Evolutionary conservation across 2,329 filamentous ascomycete species (phyloP).

Genomic region (Aspergillus latus): DNA sequence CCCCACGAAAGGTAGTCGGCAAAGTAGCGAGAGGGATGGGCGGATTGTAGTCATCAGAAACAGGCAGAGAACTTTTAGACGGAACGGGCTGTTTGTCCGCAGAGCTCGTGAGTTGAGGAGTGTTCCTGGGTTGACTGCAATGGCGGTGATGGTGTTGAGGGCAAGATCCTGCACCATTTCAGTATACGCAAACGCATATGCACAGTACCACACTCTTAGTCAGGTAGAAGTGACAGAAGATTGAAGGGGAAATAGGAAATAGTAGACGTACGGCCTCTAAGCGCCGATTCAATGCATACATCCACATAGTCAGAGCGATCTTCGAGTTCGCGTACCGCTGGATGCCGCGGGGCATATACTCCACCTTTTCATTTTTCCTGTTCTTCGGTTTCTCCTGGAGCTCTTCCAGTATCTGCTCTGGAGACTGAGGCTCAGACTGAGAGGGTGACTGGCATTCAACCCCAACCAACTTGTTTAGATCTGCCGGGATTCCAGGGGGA

Average conservation of each 20-base stretch:
- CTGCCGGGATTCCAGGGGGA: constrained; percentile 1
- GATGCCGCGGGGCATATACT: constrained; percentile 2
- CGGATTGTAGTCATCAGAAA: background rate
- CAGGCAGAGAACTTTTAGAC: background rate
- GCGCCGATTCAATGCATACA: constrained; percentile 13
- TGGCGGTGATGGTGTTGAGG: constrained; percentile 3
- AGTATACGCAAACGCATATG: no score
- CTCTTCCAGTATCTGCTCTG: constrained; percentile 1
- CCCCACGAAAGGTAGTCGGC: background rate
- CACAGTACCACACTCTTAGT: background rate
- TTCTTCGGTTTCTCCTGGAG: constrained; percentile 2
- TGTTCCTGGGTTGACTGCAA: constrained; percentile 8
- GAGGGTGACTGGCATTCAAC: background rate
- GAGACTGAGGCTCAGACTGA: background rate
- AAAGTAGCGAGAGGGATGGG: background rate
- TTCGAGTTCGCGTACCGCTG: constrained; percentile 12
- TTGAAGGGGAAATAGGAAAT: background rate
- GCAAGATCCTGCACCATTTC: background rate
- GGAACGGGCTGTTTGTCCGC: background rate
- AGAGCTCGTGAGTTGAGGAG: constrained; percentile 4
- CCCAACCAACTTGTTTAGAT: background rate
- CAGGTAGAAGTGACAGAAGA: no score
- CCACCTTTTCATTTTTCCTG: background rate
- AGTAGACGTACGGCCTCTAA: constrained; percentile 1
- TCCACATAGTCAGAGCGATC: constrained; percentile 13